These are phyloP conservation scores for Diophrys appendiculata DNA, from an alignment of 73 alveolate species.

Conservation along the genomic window DNA sequence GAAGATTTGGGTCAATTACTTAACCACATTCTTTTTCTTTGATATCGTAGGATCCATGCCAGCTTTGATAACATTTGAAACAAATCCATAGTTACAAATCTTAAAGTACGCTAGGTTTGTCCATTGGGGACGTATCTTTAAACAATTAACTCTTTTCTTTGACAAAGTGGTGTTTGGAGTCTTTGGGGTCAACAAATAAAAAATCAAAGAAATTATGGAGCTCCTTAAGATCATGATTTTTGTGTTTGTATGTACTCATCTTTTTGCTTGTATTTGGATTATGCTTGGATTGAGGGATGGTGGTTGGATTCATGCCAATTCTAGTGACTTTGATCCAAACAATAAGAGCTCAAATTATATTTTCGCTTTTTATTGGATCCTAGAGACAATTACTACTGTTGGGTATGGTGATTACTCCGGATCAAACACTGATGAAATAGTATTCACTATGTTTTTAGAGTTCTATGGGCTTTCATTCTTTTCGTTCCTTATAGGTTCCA, in stretches of 20 bases:
- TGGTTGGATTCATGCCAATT: background rate
- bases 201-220: slow-evolving; percentile 12
- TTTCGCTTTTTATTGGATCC: slow-evolving; percentile 34
- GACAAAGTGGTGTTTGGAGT: slow-evolving; percentile 21
- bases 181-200: slow-evolving; percentile 7
- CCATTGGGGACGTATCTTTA: slow-evolving; percentile 19
- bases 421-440: slow-evolving; percentile 11
- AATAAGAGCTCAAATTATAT: slow-evolving; percentile 15
- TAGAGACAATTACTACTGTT: slow-evolving; percentile 45
- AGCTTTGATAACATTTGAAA: slow-evolving; percentile 16
- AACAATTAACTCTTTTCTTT: slow-evolving; percentile 12
- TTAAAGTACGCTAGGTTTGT: slow-evolving; percentile 22
- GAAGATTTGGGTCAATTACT: background rate
- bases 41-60: slow-evolving; percentile 41
- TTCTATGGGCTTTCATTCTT: slow-evolving; percentile 42
- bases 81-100: background rate
- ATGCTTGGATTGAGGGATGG: slow-evolving; percentile 18
- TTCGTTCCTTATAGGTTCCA: slow-evolving; percentile 47
- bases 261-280: slow-evolving; percentile 40
- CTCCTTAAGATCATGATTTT: slow-evolving; percentile 7
- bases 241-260: slow-evolving; percentile 35
- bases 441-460: slow-evolving; percentile 40
- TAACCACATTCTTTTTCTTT: slow-evolving; percentile 28
- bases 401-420: slow-evolving; percentile 55
- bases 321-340: slow-evolving; percentile 8